A percentile compares a stretch with the other conserved stretches of the same genome.
These are phyloP conservation scores for Castanea sativa DNA, from an alignment of 306 rosid species.

Conservation along the genomic window DNA sequence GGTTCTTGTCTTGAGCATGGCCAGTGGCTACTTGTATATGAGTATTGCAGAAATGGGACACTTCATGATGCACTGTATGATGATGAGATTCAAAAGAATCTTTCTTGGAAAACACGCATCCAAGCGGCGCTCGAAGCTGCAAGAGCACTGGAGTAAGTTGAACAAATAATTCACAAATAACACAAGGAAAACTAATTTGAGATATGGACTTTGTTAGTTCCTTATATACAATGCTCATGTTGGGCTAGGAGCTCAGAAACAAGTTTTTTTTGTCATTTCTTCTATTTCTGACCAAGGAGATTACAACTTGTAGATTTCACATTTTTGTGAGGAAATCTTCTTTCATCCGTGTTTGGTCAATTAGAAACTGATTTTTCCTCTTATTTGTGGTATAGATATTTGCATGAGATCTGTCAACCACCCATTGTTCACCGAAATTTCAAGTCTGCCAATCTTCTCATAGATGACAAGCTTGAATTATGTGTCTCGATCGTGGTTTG, in stretches of 20 bases:
- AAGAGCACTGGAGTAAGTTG: conserved; percentile 72
- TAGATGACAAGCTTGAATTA: conserved; percentile 55
- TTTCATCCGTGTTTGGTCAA: background rate
- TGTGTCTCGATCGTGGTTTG: conserved; percentile 75
- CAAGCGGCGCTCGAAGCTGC: conserved; percentile 74
- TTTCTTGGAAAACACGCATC: conserved; percentile 70
- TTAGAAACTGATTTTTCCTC: background rate
- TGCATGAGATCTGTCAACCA: conserved; percentile 74
- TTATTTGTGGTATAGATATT: conserved; percentile 47
- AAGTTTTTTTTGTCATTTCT: background rate
- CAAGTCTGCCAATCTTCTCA: conserved; percentile 69
- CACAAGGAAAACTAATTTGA: conserved; percentile 6
- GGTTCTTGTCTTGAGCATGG: conserved; percentile 79
- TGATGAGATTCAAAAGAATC: conserved; percentile 47
- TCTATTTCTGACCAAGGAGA: background rate
- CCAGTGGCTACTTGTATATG: conserved; percentile 59
- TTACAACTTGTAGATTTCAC: background rate
- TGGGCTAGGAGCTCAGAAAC: conserved; percentile 6
- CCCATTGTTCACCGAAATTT: conserved; percentile 68
- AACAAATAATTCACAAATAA: conserved; percentile 3
- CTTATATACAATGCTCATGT: background rate
- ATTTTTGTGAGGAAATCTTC: conserved; percentile 8
- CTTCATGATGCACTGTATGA: conserved; percentile 77
- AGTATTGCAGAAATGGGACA: conserved; percentile 66
- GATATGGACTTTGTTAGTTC: background rate